These are phyloP conservation scores for Aspergillus sp. DNA, from an alignment of 2,329 filamentous ascomycete genomes.

Conservation along the genomic window DNA sequence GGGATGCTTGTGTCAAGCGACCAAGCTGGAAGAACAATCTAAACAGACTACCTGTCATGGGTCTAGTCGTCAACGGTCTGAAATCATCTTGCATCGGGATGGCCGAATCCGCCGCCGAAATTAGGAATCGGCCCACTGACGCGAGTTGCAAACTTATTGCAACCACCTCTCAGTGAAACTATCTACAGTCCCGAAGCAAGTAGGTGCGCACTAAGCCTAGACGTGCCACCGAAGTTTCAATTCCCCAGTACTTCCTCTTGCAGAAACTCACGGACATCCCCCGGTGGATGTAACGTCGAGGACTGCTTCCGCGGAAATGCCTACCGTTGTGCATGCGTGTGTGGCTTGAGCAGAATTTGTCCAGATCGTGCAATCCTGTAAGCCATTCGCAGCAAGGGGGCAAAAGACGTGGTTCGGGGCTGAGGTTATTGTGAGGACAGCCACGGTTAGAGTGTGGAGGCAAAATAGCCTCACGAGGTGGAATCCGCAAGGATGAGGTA, in stretches of 20 bases:
- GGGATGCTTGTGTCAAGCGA: not conserved
- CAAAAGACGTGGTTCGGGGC: slow-evolving; percentile 37
- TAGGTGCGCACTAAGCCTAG: too few relatives aligned
- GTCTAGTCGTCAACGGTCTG: not conserved
- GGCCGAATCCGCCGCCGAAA: not conserved
- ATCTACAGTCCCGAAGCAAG: too few relatives aligned
- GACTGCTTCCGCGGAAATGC: slow-evolving; percentile 35
- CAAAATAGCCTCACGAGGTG: not conserved
- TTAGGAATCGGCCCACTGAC: not conserved
- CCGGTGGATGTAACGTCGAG: slow-evolving; percentile 25
- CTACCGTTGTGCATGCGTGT: slow-evolving; percentile 29
- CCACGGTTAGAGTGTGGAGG: not conserved
- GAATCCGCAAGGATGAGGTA: too few relatives aligned
- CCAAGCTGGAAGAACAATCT: not conserved
- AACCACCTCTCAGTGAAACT: not conserved
- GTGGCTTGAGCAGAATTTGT: slow-evolving; percentile 30
- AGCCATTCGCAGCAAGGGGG: slow-evolving; percentile 33
- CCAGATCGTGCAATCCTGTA: slow-evolving; percentile 30
- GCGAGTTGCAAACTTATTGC: not conserved
- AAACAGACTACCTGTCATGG: not conserved
- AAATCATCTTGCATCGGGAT: not conserved
- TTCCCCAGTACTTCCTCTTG: not conserved
- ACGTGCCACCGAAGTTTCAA: not conserved
- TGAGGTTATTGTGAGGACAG: slow-evolving; percentile 15
- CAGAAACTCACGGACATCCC: not conserved